A percentile compares a stretch with the other conserved stretches of the same genome.
phyloP scores from a whole-genome alignment of 2,329 filamentous ascomycete species.

The Exophiala aquamarina region DNA sequence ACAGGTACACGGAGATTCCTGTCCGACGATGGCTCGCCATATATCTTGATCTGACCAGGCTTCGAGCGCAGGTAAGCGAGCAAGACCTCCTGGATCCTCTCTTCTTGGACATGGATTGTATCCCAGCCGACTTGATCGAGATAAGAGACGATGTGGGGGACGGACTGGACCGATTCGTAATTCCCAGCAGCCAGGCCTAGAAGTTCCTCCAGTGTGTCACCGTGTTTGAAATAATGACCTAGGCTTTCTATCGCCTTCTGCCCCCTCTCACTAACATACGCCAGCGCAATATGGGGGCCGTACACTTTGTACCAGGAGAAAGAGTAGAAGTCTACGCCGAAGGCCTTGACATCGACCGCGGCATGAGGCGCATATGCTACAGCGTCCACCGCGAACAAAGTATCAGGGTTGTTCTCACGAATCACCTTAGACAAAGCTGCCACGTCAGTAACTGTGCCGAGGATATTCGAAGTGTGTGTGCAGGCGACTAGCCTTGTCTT shows the following conservation, averaged over 20 bases:
- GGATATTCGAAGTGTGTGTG: conserved; percentile 72
- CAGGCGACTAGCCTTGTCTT: conserved; percentile 68
- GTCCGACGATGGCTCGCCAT: conserved; percentile 55
- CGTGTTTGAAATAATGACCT: conserved; percentile 67
- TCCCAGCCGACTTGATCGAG: conserved; percentile 52
- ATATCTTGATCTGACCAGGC: conserved; percentile 55
- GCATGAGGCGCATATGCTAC: conserved; percentile 76
- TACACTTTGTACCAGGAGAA: conserved; percentile 85
- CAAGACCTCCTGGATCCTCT: conserved; percentile 57
- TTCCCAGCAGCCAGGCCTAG: conserved; percentile 67
- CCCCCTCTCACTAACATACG: conserved; percentile 63
- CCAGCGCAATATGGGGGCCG: conserved; percentile 70
- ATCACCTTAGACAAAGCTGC: conserved; percentile 37
- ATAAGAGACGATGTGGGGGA: conserved; percentile 64
- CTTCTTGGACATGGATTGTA: conserved; percentile 59
- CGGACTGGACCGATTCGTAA: conserved; percentile 67
- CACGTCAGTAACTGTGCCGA: conserved; percentile 64
- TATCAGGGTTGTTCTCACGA: conserved; percentile 47
- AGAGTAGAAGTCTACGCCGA: conserved; percentile 74
- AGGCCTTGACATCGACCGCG: conserved; percentile 63
- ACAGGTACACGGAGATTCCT: conserved; percentile 59
- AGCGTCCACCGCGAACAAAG: conserved; percentile 71
- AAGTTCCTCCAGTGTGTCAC: conserved; percentile 62
- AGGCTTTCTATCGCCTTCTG: conserved; percentile 58
- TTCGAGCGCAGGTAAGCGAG: conserved; percentile 57